Percentiles rank a stretch among this genome's conserved stretches.
Evolutionary conservation across 2,329 filamentous ascomycete species (phyloP).

Genomic region (Trichoderma oligosporum): DNA sequence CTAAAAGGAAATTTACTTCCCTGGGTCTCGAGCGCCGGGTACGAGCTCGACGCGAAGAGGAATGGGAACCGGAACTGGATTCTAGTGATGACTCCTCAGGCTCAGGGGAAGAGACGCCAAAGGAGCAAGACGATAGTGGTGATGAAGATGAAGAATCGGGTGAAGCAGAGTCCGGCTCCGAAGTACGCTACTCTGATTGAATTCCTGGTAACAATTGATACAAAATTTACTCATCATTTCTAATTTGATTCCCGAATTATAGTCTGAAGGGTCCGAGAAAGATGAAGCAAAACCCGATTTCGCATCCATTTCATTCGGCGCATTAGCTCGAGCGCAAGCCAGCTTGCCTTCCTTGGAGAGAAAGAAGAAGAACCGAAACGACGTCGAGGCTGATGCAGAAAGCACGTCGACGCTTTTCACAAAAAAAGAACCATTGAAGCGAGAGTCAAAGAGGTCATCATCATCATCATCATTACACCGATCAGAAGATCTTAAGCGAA

Average conservation of each 20-base stretch:
- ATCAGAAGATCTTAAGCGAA: slow-evolving; percentile 32
- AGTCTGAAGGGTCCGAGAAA: slow-evolving; percentile 29
- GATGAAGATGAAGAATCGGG: slow-evolving; percentile 31
- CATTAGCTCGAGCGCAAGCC: slow-evolving; percentile 81
- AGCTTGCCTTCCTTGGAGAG: slow-evolving; percentile 46
- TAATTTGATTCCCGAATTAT: too few relatives aligned
- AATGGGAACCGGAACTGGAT: slow-evolving; percentile 38
- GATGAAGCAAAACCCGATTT: slow-evolving; percentile 42
- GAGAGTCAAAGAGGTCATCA: neutral
- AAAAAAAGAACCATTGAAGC: neutral
- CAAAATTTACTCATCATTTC: too few relatives aligned
- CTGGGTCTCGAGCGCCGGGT: slow-evolving; percentile 42
- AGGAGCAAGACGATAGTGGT: slow-evolving; percentile 31
- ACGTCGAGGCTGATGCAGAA: slow-evolving; percentile 27
- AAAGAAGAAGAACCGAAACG: slow-evolving; percentile 30
- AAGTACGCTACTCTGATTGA: slow-evolving; percentile 22
- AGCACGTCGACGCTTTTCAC: slow-evolving; percentile 28
- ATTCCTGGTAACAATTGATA: too few relatives aligned
- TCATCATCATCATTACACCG: slow-evolving; percentile 19
- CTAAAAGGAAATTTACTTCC: slow-evolving; percentile 40
- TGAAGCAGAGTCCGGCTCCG: slow-evolving; percentile 25
- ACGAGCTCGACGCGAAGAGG: slow-evolving; percentile 42
- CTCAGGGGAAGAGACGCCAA: slow-evolving; percentile 29
- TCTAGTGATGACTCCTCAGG: slow-evolving; percentile 35
- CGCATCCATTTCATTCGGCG: slow-evolving; percentile 75